Evolutionary conservation across 2,329 filamentous ascomycete species (phyloP), one percentile per base, ranked within the genome.

Genomic region (Fusarium sp.): DNA sequence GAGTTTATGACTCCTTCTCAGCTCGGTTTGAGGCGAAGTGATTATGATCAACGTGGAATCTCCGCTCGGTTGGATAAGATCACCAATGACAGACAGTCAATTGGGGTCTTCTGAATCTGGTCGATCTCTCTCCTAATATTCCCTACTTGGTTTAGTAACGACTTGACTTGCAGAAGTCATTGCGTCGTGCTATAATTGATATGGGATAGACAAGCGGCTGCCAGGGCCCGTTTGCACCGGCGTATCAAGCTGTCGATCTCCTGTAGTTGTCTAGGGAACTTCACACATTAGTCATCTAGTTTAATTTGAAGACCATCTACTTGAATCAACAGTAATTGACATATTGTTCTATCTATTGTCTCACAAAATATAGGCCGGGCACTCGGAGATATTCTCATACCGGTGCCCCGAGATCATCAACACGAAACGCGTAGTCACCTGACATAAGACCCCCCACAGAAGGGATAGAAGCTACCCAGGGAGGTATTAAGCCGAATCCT

Each of bases 371-470:
- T 27, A 7, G 6, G 11, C 18, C 7, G 4, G 10, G 27, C n/a
- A 39, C 17, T 37, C 10, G 0, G 13, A 15, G 15, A 51, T n/a
- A 13, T 20, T 20, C 20, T 27, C 21, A 35, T 25, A 3, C 27
- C 9, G 8, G 29, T 50, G 23, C 7, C 27, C n/a, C 40, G 10
- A 33, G 14, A 35, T 25, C 6, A 47, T 35, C 8, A 40, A 39
- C 39, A 60, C 18, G 17, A 11, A 37, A 36, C 33, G 37, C 27
- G 43, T 13, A 18, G 21, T 63, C 60, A 58, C 39, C 58, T 63
- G 51, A 63, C 43, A 31, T 11, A 0, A 15, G 1, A n/a, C 37
- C 40, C 49, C 40, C 37, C 23, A 29, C 46, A 27, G 37, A n/a
- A n/a, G n/a, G n/a, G n/a, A 31, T 33, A 10, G 18, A 13, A 18